Evolutionary conservation across 2,329 filamentous ascomycete genomes (phyloP), one percentile per base, ranked within the genome.

Genomic region (Fusarium cicatricum): DNA sequence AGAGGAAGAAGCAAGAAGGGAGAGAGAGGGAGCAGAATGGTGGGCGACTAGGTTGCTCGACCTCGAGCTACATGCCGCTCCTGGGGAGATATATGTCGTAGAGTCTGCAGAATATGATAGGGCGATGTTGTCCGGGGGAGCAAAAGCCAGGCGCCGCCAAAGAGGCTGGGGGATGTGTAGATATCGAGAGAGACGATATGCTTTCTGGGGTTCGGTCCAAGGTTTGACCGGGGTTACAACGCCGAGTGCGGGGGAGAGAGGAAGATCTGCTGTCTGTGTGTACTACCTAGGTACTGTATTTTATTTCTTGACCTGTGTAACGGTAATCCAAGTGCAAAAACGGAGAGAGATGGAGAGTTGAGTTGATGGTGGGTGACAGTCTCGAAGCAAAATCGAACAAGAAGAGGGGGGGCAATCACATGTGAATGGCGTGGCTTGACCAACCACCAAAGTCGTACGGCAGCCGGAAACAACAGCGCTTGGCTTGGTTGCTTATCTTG

Each of bases 381-480:
- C n/a, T n/a, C n/a, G n/a, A n/a, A n/a, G n/a, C 17, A 31, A 17
- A 26, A 7, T 4, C 21, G 43, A 38, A 21, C 28, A 21, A 16
- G 16, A 37, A 21, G 41, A 26, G 36, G 42, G 40, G 47, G 59
- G 51, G 56, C 60, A 60, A 65, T 66, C 64, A 66, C 63, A 66
- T 66, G 64, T 65, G 43, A 58, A 55, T 45, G 51, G 57, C 49
- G 39, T 44, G 40, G 52, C 42, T 51, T 52, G 37, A 26, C 5
- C 40, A 37, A 36, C 42, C 39, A 38, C 55, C 44, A 21, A 43
- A 34, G 39, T 50, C 50, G 29, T 32, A 32, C 29, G 23, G 23
- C 23, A 26, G 9, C 23, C 23, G 23, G 23, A 26, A 26, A 26
- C n/a, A 26, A 26, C 5, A 26, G 9, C 23, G 23, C n/a, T 21